These are phyloP conservation scores for Gremmenia infestans DNA, from an alignment of 2,329 filamentous ascomycete species.

Conservation along the genomic window DNA sequence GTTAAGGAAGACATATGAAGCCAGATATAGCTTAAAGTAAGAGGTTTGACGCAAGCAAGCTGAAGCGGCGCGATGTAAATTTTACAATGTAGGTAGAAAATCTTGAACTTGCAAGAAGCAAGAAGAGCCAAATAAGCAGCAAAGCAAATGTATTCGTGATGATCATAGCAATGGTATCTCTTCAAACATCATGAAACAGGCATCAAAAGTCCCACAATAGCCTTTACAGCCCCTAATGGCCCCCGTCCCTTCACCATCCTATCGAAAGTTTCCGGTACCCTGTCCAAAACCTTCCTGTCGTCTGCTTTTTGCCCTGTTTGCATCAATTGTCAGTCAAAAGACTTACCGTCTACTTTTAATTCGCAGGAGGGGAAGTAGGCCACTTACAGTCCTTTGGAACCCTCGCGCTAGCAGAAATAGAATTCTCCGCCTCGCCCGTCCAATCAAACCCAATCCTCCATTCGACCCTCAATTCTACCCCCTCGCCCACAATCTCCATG, in stretches of 20 bases:
- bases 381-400: conserved; percentile 60
- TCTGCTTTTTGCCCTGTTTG: conserved; percentile 55
- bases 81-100: no score
- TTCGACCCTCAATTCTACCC: conserved; percentile 41
- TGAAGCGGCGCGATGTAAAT: no score
- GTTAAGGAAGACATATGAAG: no score
- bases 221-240: conserved; percentile 53
- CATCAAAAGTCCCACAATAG: conserved; percentile 53
- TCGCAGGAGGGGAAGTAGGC: not conserved
- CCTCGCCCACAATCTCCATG: conserved; percentile 31
- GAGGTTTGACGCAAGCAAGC: no score
- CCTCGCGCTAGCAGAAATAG: conserved; percentile 48
- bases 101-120: no score
- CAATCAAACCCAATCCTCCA: conserved; percentile 67
- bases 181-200: conserved; percentile 6
- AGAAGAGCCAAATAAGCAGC: not conserved
- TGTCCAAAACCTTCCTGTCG: conserved; percentile 47
- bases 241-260: conserved; percentile 51
- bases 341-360: not conserved
- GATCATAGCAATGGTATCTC: not conserved
- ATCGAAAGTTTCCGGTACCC: conserved; percentile 56
- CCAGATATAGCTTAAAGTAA: no score
- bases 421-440: conserved; percentile 64
- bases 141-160: not conserved
- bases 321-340: not conserved